Base-by-base conservation (phyloP, 2,329 filamentous ascomycete genomes). In the Didymella arachidicola region DNA sequence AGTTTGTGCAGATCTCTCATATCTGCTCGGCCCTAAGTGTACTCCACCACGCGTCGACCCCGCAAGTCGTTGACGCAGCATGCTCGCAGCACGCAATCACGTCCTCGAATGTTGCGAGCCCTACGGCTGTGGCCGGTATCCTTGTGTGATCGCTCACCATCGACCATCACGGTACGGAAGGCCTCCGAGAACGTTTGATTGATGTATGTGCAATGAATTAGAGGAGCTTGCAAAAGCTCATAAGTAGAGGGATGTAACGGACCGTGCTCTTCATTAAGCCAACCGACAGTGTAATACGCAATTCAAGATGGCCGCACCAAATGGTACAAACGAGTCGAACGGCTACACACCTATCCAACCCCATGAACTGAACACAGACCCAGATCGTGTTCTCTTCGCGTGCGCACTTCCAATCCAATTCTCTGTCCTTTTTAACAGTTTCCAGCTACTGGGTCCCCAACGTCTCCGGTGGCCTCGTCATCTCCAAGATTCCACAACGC, bases 361-460 rank as follows among this genome's bases (percentile, higher is more conserved):
- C 8, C 55, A 79, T 52, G 64, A 73, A 19, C 59, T 82, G 43
- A 82, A 82, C 53, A 66, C 76, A 50, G 76, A 80, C 48, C 77
- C 79, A 1, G 72, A 79, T 30, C 75, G 80, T 3, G 68, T 83
- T 45, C 78, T 81, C 36, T 82, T 83, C 65, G 81, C 81, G 49
- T 74, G 55, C 59, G 71, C 32, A 5, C 44, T n/a, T 18, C 25
- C 25, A 18, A 30, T 3, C 27, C 29, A 1, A 22, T 14, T 6
- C 41, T 6, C 25, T n/a, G 5, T 11, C 12, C 18, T 19, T 12
- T 8, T 19, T 53, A 27, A 53, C 25, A 2, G 22, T 2, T 7
- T 14, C n/a, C 43, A 79, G 77, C 10, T 84, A 83, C 69, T 84
- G 82, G 82, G 81, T 84, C 0, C 82, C 82, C 16, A 84, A 84